Evolutionary conservation across 345 rosid species (phyloP), one percentile per base, ranked within the genome.

Genomic region (Isatis tinctoria): DNA sequence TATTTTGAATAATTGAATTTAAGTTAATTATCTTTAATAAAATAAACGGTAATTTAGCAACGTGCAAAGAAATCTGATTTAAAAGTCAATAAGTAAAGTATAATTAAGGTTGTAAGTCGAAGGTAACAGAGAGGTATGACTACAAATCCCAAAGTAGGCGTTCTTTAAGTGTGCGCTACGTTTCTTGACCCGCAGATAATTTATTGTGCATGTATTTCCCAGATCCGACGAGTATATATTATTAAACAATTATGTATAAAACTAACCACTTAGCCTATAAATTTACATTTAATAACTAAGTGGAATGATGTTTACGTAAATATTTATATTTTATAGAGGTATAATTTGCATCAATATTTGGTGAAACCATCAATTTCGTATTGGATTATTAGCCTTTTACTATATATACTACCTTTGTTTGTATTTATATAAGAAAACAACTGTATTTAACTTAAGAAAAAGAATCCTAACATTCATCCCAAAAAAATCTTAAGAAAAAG

Each of bases 131-230:
- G 44, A 70, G 22, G 20, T 69, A 61, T 6, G 59, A 69, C 16
- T 30, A 28, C 80, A 70, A 36, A 26, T 58, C 51, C 56, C 80
- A 58, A 77, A 36, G 72, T 54, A 40, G 14, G 54, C 75, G n/a
- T n/a, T n/a, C n/a, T 70, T 70, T 77, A 71, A 47, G 76, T 77
- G 67, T 17, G 52, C 27, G 6, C 45, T 70, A 77, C 67, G 76
- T 65, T 77, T 36, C 61, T 39, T 13, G 52, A 48, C 14, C 54
- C 26, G 65, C 52, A 37, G 6, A 6, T 39, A 8, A 56, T 56
- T 33, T 26, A 48, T 5, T 48, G 30, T 10, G 8, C 28, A 51
- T 22, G 28, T 10, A 20, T 51, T 20, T 47, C 52, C 8, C 5
- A 47, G 52, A 47, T 47, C 18, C 52, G 10, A 2, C 8, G 52